Base-by-base conservation (phyloP, 306 rosid species). In the Cucurbita pepo region DNA sequence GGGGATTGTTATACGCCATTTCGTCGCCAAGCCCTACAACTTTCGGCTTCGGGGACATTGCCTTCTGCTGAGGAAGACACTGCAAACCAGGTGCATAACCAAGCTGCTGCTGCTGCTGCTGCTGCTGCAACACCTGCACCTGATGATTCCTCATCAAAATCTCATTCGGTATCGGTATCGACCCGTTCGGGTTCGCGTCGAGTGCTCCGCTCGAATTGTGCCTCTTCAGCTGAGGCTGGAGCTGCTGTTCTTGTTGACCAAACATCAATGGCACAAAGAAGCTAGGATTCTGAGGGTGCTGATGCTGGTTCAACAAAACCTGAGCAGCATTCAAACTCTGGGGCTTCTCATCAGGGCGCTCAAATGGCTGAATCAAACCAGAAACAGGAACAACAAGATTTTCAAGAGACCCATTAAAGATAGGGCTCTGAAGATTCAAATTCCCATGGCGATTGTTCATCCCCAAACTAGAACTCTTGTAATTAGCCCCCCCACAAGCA, bases 11-110 rank as follows among this genome's bases (percentile, higher is more conserved):
- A 58, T 53, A 52, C 15, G 45, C 9, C 73, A 50, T 50, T 69
- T 69, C 73, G 16, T 80, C 83, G 16, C 75, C 56, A 3, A 19
- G 56, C 22, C 70, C 76, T 54, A 73, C 34, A 52, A 73, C 18
- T 54, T 80, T 80, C 66, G 71, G 83, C 64, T 80, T 81, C 0
- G 84, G 78, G 12, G 73, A 75, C 50, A 71, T 34, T 51, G 82
- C 71, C 80, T 79, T 81, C 43, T 58, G 81, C 75, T 69, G 84
- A 40, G 80, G 83, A 74, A 81, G 76, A 34, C 72, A 78, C 78
- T 78, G 87, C 78, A 83, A 61, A 13, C 82, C 82, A 10, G 75
- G 76, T 43, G 79, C 69, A 30, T 71, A 77, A 56, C 83, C 83
- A 78, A 62, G 76, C 38, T 76, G 80, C 34, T 72, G 77, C 67